Evolutionary conservation across 192 early-diverging fungal species (phyloP).

Genomic region (Radiomyces spectabilis): DNA sequence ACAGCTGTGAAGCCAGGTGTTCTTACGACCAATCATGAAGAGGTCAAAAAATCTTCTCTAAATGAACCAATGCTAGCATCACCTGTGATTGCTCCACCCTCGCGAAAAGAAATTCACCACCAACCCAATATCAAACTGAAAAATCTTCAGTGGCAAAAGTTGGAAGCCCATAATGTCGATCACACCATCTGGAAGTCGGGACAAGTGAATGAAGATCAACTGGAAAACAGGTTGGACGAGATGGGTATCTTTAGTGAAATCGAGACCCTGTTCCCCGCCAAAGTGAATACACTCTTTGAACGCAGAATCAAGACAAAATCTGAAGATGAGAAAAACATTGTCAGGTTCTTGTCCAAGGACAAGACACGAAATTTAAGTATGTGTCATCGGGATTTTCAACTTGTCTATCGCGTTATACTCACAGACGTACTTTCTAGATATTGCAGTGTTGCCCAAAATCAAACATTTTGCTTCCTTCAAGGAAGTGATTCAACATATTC

Average conservation of each 20-base stretch:
- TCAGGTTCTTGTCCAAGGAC: constrained; percentile 60
- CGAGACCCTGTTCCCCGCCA: constrained; percentile 65
- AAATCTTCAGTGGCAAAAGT: constrained; percentile 28
- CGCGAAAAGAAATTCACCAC: constrained; percentile 17
- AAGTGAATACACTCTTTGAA: constrained; percentile 36
- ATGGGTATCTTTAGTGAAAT: constrained; percentile 54
- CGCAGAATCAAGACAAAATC: constrained; percentile 24
- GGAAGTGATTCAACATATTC: constrained; percentile 50
- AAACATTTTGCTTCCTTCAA: constrained; percentile 36
- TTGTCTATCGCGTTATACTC: neutral
- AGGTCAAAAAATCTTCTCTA: no score
- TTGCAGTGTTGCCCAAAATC: constrained; percentile 21
- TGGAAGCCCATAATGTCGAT: constrained; percentile 13
- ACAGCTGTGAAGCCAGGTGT: neutral
- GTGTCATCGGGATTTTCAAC: neutral
- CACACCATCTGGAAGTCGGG: constrained; percentile 22
- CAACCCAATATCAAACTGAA: constrained; percentile 24
- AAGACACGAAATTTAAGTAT: constrained; percentile 52
- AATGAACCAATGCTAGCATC: neutral
- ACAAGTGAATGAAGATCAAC: constrained; percentile 15
- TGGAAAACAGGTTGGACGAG: constrained; percentile 18
- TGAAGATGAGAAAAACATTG: constrained; percentile 46
- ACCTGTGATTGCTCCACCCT: constrained; percentile 13
- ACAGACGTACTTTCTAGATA: constrained; percentile 10
- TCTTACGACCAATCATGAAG: neutral